Evolutionary conservation across 306 rosid species (phyloP).

Genomic region (Castanea mollissima): DNA sequence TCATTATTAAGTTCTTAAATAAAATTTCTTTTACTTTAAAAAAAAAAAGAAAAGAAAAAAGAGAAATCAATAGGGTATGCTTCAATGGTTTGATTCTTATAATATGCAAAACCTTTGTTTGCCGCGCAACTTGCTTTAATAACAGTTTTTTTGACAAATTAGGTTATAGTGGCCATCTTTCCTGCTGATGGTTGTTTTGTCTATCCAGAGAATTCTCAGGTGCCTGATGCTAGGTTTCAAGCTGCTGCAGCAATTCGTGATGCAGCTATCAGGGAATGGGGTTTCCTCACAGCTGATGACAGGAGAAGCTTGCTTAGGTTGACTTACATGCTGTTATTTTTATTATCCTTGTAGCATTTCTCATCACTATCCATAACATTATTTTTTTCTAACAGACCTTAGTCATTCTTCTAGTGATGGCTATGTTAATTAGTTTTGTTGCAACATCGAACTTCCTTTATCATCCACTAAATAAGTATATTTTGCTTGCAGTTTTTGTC

Average conservation of each 20-base stretch:
- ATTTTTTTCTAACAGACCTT: not conserved
- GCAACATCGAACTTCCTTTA: constrained; percentile 10
- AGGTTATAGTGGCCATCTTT: not conserved
- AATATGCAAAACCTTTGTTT: no score
- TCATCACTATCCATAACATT: not conserved
- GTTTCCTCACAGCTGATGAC: constrained; percentile 63
- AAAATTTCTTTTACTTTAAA: no score
- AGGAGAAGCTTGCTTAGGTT: constrained; percentile 84
- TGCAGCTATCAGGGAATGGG: constrained; percentile 98
- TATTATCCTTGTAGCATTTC: not conserved
- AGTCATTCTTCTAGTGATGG: not conserved
- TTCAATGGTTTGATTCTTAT: no score
- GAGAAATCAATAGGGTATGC: no score
- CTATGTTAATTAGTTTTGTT: not conserved
- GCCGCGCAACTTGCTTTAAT: no score
- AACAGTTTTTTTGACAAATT: no score
- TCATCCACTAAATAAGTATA: constrained; percentile 23
- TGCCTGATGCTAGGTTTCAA: constrained; percentile 87
- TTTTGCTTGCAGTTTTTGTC: constrained; percentile 77
- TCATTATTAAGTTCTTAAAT: no score
- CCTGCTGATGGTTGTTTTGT: constrained; percentile 34
- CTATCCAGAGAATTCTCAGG: constrained; percentile 69
- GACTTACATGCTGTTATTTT: not conserved
- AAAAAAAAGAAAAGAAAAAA: no score
- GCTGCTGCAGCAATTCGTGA: constrained; percentile 88